Conservation (phyloP, 306 rosid genomes). For the Leucaena leucocephala region DNA sequence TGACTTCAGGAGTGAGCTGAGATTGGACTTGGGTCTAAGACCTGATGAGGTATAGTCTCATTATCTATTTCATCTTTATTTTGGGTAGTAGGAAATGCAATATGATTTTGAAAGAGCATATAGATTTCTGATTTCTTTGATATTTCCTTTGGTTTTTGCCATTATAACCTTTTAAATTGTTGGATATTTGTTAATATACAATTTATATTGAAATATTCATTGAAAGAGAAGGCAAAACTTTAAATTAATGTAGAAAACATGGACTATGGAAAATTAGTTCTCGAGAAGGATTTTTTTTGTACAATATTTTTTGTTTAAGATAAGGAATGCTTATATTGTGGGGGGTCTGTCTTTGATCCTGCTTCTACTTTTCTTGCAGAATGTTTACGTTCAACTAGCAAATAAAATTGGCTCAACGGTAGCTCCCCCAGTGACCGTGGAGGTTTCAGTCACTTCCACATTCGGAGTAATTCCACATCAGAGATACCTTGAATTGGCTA, state of each 20-base stretch:
- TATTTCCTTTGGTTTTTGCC: constrained; percentile 10
- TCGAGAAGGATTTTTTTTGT: background rate
- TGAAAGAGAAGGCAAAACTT: constrained; percentile 1
- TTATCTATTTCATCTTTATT: constrained; percentile 31
- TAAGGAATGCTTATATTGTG: background rate
- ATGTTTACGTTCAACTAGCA: constrained; percentile 71
- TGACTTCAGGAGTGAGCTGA: constrained; percentile 69
- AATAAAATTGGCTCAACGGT: constrained; percentile 71
- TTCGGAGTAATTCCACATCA: constrained; percentile 59
- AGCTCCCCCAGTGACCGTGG: constrained; percentile 59
- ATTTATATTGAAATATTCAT: constrained; percentile 18
- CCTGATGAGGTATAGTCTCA: constrained; percentile 65
- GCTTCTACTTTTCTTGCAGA: constrained; percentile 52
- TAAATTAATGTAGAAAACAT: background rate
- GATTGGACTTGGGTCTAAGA: constrained; percentile 63
- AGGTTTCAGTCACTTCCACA: constrained; percentile 65
- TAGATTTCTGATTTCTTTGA: constrained; percentile 15
- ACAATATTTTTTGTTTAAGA: background rate
- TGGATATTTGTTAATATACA: background rate
- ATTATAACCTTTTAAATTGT: background rate
- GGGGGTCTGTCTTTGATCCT: background rate
- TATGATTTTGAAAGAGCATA: constrained; percentile 19
- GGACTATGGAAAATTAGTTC: constrained; percentile 15
- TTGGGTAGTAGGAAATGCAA: constrained; percentile 6
- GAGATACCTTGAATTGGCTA: constrained; percentile 78